Percentiles rank a stretch among this genome's conserved stretches.
These are phyloP conservation scores for Suillus placidus DNA, from an alignment of 768 basidiomycete genomes.

Conservation along the genomic window DNA sequence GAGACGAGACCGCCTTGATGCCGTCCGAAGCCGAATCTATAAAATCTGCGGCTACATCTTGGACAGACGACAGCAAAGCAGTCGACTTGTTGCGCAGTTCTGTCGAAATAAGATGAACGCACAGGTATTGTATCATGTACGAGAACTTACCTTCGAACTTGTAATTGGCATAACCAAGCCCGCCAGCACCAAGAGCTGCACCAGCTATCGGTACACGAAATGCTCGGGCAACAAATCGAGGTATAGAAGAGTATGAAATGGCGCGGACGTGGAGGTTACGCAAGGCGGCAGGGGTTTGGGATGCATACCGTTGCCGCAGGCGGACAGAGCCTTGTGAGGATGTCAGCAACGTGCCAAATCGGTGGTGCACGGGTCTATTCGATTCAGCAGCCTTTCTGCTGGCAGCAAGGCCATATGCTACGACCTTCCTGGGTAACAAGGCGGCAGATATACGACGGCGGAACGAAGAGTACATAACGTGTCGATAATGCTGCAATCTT, in stretches of 20 bases:
- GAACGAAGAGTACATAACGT: conserved; percentile 46
- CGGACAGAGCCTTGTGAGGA: conserved; percentile 39
- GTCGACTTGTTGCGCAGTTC: conserved; percentile 72
- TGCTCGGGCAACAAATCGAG: conserved; percentile 84
- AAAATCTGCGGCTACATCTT: conserved; percentile 70
- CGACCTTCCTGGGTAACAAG: conserved; percentile 43
- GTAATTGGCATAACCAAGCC: conserved; percentile 93
- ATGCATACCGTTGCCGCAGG: conserved; percentile 52
- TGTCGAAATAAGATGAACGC: conserved; percentile 29
- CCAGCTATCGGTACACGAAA: conserved; percentile 89
- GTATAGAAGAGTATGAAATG: conserved; percentile 86
- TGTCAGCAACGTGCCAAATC: conserved; percentile 59
- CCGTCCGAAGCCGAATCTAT: conserved; percentile 75
- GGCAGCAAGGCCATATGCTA: conserved; percentile 55
- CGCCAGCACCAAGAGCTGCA: conserved; percentile 87
- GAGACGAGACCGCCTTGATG: conserved; percentile 59
- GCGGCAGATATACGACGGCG: conserved; percentile 41
- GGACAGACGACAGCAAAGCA: conserved; percentile 65
- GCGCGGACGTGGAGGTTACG: conserved; percentile 75
- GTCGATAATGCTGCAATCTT: not conserved
- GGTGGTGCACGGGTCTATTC: conserved; percentile 54
- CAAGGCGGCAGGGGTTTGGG: conserved; percentile 44
- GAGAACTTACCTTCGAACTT: conserved; percentile 83
- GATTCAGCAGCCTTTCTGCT: conserved; percentile 37
- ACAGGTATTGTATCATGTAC: not conserved